Conservation (phyloP, 1,284 basidiomycete genomes). For the Moesziomyces sp. region DNA sequence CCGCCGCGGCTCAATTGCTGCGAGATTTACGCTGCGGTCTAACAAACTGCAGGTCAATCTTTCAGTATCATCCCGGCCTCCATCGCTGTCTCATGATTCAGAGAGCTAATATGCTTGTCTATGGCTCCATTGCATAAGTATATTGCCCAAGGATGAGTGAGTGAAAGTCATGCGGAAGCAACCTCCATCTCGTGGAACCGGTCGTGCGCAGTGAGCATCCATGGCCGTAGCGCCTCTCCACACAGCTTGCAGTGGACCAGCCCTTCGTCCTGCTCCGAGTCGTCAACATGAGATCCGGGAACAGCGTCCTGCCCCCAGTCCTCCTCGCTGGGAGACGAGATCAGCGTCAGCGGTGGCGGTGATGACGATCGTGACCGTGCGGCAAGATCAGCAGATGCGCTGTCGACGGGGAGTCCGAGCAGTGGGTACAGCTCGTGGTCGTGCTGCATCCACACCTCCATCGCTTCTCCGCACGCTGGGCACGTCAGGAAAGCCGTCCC, state of each 20-base stretch:
- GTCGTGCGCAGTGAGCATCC: constrained; percentile 21
- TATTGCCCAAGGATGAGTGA: no score
- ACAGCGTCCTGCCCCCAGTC: constrained; percentile 3
- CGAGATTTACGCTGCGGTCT: no score
- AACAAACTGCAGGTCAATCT: no score
- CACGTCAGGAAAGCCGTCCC: constrained; percentile 9
- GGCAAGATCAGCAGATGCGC: neutral
- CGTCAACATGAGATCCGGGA: neutral
- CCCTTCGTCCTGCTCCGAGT: constrained; percentile 3
- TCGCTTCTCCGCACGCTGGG: constrained; percentile 27
- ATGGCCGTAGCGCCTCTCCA: constrained; percentile 14
- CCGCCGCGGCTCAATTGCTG: no score
- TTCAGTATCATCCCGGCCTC: no score
- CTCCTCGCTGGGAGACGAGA: neutral
- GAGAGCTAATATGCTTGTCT: no score
- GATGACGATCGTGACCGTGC: neutral
- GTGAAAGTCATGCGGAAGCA: neutral
- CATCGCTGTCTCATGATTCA: neutral
- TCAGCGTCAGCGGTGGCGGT: neutral
- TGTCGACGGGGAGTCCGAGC: constrained; percentile 29
- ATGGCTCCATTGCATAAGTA: neutral
- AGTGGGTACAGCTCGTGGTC: constrained; percentile 54
- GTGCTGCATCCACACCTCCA: constrained; percentile 59
- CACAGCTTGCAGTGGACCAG: constrained; percentile 17
- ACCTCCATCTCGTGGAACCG: constrained; percentile 28